Evolutionary conservation across 257 asterid species (phyloP).

Genomic region (Anisodus acutangulus): DNA sequence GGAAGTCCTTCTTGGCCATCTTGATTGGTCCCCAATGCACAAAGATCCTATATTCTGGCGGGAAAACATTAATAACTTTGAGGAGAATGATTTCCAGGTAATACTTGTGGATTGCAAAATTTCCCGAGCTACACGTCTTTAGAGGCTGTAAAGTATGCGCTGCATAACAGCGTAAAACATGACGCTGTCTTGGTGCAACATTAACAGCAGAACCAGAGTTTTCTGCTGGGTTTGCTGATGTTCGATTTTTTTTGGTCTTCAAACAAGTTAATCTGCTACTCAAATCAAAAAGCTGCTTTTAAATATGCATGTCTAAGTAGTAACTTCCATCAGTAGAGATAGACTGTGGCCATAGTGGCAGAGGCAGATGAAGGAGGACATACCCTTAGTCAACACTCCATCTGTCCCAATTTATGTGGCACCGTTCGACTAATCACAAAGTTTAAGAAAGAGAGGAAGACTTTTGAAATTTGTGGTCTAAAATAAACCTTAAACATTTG

Average conservation of each 20-base stretch:
- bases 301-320: not conserved
- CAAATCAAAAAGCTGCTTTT: not conserved
- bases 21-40: conserved; percentile 96
- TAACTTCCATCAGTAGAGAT: not conserved
- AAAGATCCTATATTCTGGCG: conserved; percentile 86
- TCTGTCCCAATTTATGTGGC: no score
- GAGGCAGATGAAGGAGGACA: not conserved
- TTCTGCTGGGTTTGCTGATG: not conserved
- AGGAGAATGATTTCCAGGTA: conserved; percentile 94
- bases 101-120: not conserved
- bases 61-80: conserved; percentile 68
- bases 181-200: not conserved
- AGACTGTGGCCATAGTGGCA: not conserved
- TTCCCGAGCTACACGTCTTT: not conserved
- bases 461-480: no score
- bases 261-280: not conserved
- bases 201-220: not conserved
- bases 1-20: conserved; percentile 89
- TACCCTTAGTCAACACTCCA: not conserved
- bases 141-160: not conserved
- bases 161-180: not conserved
- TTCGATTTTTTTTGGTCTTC: not conserved
- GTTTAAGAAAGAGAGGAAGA: no score
- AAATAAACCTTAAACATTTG: no score
- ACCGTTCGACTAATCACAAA: no score